Evolutionary conservation across 106 monocot species (phyloP).

Genomic region (Dendrobium nobile): DNA sequence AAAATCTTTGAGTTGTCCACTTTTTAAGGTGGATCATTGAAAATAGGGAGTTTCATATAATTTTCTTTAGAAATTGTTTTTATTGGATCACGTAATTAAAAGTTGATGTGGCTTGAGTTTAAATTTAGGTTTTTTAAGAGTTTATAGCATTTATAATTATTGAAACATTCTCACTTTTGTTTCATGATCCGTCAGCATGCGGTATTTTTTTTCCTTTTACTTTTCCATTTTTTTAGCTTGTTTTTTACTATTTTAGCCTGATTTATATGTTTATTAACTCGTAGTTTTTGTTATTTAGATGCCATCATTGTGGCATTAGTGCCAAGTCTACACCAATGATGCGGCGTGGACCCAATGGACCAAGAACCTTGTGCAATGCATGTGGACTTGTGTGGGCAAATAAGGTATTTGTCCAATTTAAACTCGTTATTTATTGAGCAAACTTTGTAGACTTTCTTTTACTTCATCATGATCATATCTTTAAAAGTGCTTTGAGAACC

Average conservation of each 20-base stretch:
- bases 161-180: not conserved
- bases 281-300: conserved; percentile 22
- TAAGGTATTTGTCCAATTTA: conserved; percentile 29
- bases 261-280: not conserved
- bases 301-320: conserved; percentile 58
- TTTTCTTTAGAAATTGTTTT: not conserved
- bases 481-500: not conserved
- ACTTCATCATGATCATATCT: not conserved
- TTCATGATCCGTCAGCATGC: not conserved
- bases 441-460: not conserved
- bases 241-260: not conserved
- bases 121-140: not conserved
- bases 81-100: not conserved
- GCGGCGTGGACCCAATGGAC: conserved; percentile 71
- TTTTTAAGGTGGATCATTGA: not conserved
- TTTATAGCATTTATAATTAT: not conserved
- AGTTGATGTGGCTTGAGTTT: not conserved
- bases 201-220: not conserved
- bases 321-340: conserved; percentile 64
- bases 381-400: conserved; percentile 74
- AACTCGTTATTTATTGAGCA: not conserved
- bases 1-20: not conserved
- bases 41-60: not conserved
- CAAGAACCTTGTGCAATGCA: conserved; percentile 75
- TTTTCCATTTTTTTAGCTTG: not conserved